Percentiles rank a stretch among this genome's conserved stretches.
These are phyloP conservation scores for Clitopilus hobsonii DNA, from an alignment of 768 basidiomycete genomes.

Conservation along the genomic window DNA sequence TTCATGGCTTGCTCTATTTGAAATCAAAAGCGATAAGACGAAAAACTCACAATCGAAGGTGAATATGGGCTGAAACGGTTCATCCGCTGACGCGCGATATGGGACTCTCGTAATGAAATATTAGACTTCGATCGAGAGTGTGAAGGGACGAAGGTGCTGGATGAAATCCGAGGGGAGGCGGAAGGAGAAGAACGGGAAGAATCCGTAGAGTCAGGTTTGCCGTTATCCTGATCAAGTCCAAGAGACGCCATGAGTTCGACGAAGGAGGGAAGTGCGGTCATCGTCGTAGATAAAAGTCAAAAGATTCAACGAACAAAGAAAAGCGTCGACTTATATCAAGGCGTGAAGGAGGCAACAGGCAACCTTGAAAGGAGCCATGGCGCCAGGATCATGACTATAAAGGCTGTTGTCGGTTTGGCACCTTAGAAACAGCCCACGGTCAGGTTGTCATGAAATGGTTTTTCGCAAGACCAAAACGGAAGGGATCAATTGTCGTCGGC, in stretches of 20 bases:
- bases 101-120: conserved; percentile 36
- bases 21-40: conserved; percentile 1
- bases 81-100: conserved; percentile 27
- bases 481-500: conserved; percentile 54
- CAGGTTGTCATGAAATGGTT: conserved; percentile 47
- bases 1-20: conserved; percentile 1
- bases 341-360: conserved; percentile 20
- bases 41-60: conserved; percentile 29
- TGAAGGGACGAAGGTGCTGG: conserved; percentile 25
- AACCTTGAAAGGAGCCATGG: conserved; percentile 27
- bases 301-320: conserved; percentile 24
- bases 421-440: conserved; percentile 56
- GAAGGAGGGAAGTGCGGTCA: conserved; percentile 81
- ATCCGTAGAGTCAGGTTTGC: conserved; percentile 25
- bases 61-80: conserved; percentile 50
- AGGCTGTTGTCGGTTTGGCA: conserved; percentile 23
- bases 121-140: conserved; percentile 39
- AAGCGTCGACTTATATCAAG: conserved; percentile 19
- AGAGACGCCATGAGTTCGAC: conserved; percentile 84
- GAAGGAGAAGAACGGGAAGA: conserved; percentile 43
- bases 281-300: conserved; percentile 27
- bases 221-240: conserved; percentile 50
- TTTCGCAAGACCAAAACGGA: conserved; percentile 33
- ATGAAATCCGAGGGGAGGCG: conserved; percentile 27
- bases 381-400: conserved; percentile 31